Evolutionary conservation across 805 yeast species (phyloP).

Genomic region (Limtongia smithiae): DNA sequence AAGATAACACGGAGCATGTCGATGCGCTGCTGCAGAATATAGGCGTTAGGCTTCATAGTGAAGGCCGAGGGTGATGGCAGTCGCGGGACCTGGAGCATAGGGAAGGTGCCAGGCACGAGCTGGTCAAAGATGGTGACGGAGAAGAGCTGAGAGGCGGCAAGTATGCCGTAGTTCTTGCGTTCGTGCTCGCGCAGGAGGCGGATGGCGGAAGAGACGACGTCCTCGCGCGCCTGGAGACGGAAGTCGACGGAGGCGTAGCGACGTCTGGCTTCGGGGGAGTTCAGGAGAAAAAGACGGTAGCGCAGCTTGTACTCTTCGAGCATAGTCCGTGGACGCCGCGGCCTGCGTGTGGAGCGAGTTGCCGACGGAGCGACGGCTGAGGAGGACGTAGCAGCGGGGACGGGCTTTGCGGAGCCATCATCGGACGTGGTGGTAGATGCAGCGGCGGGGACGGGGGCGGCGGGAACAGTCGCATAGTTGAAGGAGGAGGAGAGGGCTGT

Average conservation of each 20-base stretch:
- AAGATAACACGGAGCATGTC: slow-evolving; percentile 26
- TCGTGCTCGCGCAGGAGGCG: slow-evolving; percentile 18
- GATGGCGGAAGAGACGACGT: slow-evolving; percentile 17
- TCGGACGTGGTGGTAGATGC: not conserved
- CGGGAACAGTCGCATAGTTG: slow-evolving; percentile 6
- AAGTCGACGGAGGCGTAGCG: slow-evolving; percentile 13
- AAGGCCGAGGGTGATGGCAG: slow-evolving; percentile 23
- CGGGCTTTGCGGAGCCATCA: not conserved
- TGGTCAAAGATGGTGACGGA: slow-evolving; percentile 26
- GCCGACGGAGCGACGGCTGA: not conserved
- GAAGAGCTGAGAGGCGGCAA: slow-evolving; percentile 24
- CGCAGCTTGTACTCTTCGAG: slow-evolving; percentile 20
- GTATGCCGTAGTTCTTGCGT: slow-evolving; percentile 8
- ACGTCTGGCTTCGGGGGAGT: slow-evolving; percentile 16
- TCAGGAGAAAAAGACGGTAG: slow-evolving; percentile 11
- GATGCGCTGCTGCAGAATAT: slow-evolving; percentile 19
- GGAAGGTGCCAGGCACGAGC: slow-evolving; percentile 22
- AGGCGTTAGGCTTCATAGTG: slow-evolving; percentile 22
- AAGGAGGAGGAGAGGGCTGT: slow-evolving; percentile 11
- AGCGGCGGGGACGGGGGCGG: not conserved
- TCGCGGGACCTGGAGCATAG: slow-evolving; percentile 15
- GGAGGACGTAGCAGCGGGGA: slow-evolving; percentile 1
- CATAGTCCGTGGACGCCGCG: slow-evolving; percentile 2
- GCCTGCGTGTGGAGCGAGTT: not conserved
- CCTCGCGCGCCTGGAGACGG: slow-evolving; percentile 23